phyloP scores from a whole-genome alignment of 441 rosid species.

The Arabidopsis hybrid region DNA sequence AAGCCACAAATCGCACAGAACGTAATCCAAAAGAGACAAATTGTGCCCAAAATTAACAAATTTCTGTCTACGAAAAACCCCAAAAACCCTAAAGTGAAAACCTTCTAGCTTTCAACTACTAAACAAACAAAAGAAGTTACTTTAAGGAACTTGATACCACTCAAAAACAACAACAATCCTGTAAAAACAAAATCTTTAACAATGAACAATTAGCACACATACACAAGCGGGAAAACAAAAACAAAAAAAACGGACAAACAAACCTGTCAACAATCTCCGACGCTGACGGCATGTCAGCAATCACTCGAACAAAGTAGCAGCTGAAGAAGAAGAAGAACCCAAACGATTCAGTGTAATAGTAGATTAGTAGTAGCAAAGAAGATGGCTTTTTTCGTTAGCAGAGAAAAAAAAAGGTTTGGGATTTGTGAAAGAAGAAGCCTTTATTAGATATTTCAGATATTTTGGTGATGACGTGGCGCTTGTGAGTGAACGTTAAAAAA shows the following conservation, averaged over 20 bases:
- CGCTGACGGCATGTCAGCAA: constrained; percentile 38
- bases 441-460: constrained; percentile 40
- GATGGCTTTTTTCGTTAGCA: constrained; percentile 11
- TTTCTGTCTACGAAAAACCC: background rate
- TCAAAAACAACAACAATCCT: background rate
- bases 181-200: background rate
- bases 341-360: background rate
- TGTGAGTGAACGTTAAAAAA: background rate
- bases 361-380: background rate
- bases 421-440: too few species aligned
- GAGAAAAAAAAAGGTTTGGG: background rate
- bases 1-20: constrained; percentile 1
- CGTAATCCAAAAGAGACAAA: background rate
- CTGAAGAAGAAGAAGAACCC: background rate
- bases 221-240: background rate
- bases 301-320: background rate
- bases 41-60: background rate
- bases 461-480: constrained; percentile 37
- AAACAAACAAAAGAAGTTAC: background rate
- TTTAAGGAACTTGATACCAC: background rate
- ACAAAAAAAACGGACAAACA: background rate
- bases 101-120: constrained; percentile 15
- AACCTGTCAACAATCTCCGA: constrained; percentile 36
- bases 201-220: background rate
- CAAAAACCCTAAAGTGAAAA: constrained; percentile 6